Evolutionary conservation across 805 yeast species (phyloP).

Genomic region (Jamesozyma hellenica): DNA sequence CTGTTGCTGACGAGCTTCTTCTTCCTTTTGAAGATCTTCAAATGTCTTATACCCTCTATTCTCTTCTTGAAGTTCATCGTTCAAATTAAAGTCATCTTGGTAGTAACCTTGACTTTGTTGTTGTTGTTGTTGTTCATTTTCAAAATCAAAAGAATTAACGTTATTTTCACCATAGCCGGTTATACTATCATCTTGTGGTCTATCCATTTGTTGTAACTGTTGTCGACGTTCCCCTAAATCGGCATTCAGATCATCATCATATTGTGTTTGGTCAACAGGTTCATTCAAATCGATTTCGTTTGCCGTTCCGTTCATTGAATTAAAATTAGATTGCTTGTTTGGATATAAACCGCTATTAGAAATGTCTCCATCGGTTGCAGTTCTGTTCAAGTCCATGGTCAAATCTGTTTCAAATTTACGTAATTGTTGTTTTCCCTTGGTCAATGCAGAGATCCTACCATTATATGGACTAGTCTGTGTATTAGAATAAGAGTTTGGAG

Average conservation of each 20-base stretch:
- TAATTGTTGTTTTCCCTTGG: background rate
- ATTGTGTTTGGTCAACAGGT: constrained; percentile 16
- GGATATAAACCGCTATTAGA: too few species aligned
- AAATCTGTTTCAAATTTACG: constrained; percentile 1
- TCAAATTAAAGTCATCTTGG: constrained; percentile 40
- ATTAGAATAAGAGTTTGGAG: background rate
- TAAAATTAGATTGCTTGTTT: too few species aligned
- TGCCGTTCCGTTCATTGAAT: too few species aligned
- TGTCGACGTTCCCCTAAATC: constrained; percentile 14
- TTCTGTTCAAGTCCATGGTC: constrained; percentile 1
- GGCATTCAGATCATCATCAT: constrained; percentile 25
- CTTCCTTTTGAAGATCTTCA: constrained; percentile 29
- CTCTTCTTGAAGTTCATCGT: constrained; percentile 7
- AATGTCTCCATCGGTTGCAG: constrained; percentile 2
- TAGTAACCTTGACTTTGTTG: constrained; percentile 51
- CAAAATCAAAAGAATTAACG: background rate
- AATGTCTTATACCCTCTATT: constrained; percentile 27
- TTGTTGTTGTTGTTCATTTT: constrained; percentile 10
- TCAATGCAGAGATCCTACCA: background rate
- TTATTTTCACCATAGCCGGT: too few species aligned
- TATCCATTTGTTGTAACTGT: constrained; percentile 8
- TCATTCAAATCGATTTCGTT: constrained; percentile 20
- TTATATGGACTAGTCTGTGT: background rate
- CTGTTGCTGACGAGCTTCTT: constrained; percentile 31
- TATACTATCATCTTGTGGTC: background rate